Evolutionary conservation across 148 eudicot genomes (phyloP), one percentile per base, ranked within the genome.

Genomic region (Persicaria maculosa): DNA sequence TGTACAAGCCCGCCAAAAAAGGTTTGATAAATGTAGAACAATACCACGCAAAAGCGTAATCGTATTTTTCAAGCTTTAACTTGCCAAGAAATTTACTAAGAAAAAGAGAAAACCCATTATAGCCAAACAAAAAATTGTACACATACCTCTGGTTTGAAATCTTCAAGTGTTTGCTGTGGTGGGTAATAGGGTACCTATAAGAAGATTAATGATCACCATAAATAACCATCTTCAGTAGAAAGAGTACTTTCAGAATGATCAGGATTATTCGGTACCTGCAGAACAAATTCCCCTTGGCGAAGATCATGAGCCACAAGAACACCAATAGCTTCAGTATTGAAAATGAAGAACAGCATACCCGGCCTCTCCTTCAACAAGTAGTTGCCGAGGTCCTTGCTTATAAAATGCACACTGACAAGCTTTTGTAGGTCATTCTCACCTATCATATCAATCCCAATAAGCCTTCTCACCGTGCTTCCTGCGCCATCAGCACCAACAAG

Each of bases 251-350:
- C 4, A 50, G 52, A 14, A n/a, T 45, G 25, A 68, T 36, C 7
- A 3, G 73, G 25, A 69, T 16, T 17, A 11, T 61, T 59, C 5
- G 16, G 43, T 74, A 95, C 99, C 97, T 95, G 97, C 80, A 95
- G 80, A 53, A 95, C 88, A 80, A 95, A 95, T 79, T 95, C 99
- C 74, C 99, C 99, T 85, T 86, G 86, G 77, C 83, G 80, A 74
- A 95, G 92, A 84, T 95, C 97, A 88, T 92, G 99, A 80, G 99
- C 97, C 76, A 95, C 97, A 70, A 95, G 87, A 82, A 95, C 97
- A 22, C 99, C 99, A 7, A 95, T 95, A 47, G 94, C 97, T 75
- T 88, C 91, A 11, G 92, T 89, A 77, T 95, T 95, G 74, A 95
- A 95, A 77, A 95, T 83, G 79, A 95, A 95, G 79, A 88, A 95